These are phyloP conservation scores for Lactarius evosmus DNA, from an alignment of 768 basidiomycete genomes.

Conservation along the genomic window DNA sequence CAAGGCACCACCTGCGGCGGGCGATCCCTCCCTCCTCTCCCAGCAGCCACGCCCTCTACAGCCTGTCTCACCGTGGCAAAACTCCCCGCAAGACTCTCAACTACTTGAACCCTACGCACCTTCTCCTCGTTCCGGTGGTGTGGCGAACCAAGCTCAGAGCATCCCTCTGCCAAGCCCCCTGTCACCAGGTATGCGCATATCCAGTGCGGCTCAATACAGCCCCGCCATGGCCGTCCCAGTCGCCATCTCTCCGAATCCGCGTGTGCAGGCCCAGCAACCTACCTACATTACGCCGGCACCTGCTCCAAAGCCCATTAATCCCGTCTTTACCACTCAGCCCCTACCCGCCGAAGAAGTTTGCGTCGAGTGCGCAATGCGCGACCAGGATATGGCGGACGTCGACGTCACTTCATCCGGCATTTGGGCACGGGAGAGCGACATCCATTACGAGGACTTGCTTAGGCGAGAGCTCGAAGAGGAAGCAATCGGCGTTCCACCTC, in stretches of 20 bases:
- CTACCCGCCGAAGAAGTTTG: slow-evolving; percentile 76
- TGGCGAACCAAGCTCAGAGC: neutral
- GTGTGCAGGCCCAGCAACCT: slow-evolving; percentile 72
- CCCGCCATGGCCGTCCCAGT: slow-evolving; percentile 41
- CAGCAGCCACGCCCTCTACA: slow-evolving; percentile 10
- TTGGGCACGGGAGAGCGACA: slow-evolving; percentile 92
- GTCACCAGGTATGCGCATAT: slow-evolving; percentile 18
- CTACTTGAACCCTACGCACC: slow-evolving; percentile 5
- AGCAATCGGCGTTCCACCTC: slow-evolving; percentile 46
- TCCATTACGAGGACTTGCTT: slow-evolving; percentile 71
- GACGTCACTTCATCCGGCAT: slow-evolving; percentile 80
- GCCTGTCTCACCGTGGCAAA: slow-evolving; percentile 8
- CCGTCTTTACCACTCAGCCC: slow-evolving; percentile 51
- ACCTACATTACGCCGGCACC: slow-evolving; percentile 61
- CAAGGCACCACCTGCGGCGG: neutral
- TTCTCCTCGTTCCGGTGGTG: slow-evolving; percentile 8
- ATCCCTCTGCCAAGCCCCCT: slow-evolving; percentile 3
- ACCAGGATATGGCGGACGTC: slow-evolving; percentile 97
- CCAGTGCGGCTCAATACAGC: slow-evolving; percentile 7
- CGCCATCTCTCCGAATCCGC: slow-evolving; percentile 62
- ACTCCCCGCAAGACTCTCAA: slow-evolving; percentile 6
- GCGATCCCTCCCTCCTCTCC: neutral
- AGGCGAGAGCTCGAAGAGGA: slow-evolving; percentile 71
- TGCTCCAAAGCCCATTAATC: slow-evolving; percentile 55
- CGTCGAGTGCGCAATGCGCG: slow-evolving; percentile 97